phyloP scores from a whole-genome alignment of 1,284 basidiomycete genomes.

The Puccinia brachypodii region DNA sequence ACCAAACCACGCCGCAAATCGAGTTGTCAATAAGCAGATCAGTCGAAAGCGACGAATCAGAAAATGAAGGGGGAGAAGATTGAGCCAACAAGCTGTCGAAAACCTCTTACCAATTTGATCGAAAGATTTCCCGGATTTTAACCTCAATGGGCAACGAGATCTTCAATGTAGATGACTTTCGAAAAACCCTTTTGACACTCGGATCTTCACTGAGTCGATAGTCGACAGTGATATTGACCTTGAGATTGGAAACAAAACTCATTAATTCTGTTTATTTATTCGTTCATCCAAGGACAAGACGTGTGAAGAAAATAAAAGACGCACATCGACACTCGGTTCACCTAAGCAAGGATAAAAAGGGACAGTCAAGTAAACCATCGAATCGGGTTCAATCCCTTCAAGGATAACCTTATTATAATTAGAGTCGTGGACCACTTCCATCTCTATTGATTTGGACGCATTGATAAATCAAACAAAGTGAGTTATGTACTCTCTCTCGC shows the following conservation, averaged over 20 bases:
- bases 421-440: not conserved
- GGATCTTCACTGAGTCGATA: constrained; percentile 20
- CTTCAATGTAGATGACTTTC: not conserved
- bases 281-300: not conserved
- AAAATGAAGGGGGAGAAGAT: not conserved
- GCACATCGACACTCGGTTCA: not conserved
- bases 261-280: not conserved
- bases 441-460: not conserved
- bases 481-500: not conserved
- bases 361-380: constrained; percentile 2
- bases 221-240: constrained; percentile 14
- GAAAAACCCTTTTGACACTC: constrained; percentile 15
- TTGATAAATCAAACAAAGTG: not conserved
- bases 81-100: not conserved
- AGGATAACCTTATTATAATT: constrained; percentile 1
- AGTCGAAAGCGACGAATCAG: not conserved
- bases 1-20: not conserved
- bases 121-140: constrained; percentile 36
- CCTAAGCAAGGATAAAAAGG: not conserved
- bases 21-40: not conserved
- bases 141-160: constrained; percentile 23
- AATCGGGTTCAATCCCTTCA: constrained; percentile 1
- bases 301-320: not conserved
- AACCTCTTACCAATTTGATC: constrained; percentile 21
- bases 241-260: not conserved